Conservation (phyloP, 169 alveolate species). For the Plasmodium malariae region DNA sequence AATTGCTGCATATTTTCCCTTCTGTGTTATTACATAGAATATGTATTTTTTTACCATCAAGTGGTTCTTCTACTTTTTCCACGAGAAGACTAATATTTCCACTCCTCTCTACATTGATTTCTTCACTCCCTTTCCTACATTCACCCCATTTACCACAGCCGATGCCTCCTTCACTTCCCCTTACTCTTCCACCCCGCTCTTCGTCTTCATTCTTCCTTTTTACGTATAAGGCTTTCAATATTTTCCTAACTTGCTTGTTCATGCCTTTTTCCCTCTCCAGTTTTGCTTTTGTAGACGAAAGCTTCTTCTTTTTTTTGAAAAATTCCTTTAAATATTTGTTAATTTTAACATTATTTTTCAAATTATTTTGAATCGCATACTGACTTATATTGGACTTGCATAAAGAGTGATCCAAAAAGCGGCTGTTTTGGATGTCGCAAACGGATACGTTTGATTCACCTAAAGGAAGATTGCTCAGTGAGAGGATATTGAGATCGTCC, state of each 20-base stretch:
- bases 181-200: not conserved
- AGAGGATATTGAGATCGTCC: too few species aligned
- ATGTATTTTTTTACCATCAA: not conserved
- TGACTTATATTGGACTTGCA: conserved; percentile 6
- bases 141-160: not conserved
- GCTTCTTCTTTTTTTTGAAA: conserved; percentile 35
- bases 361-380: conserved; percentile 3
- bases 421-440: too few species aligned
- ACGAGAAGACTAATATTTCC: too few species aligned
- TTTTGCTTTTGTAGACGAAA: conserved; percentile 9
- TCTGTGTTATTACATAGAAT: too few species aligned
- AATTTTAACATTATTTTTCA: conserved; percentile 25
- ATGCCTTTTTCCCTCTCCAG: conserved; percentile 28
- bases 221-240: conserved; percentile 40
- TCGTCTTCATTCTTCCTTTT: conserved; percentile 39
- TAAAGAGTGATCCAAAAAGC: too few species aligned
- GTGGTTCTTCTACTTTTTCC: not conserved
- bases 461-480: not conserved
- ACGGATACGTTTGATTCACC: not conserved
- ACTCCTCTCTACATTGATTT: not conserved
- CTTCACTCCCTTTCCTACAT: not conserved
- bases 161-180: not conserved
- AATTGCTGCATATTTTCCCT: too few species aligned
- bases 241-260: conserved; percentile 30
- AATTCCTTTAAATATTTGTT: conserved; percentile 27